A percentile compares a stretch with the other conserved stretches of the same genome.
These are phyloP conservation scores for Zymoseptoria crescenta DNA, from an alignment of 2,329 filamentous ascomycete species.

Conservation along the genomic window DNA sequence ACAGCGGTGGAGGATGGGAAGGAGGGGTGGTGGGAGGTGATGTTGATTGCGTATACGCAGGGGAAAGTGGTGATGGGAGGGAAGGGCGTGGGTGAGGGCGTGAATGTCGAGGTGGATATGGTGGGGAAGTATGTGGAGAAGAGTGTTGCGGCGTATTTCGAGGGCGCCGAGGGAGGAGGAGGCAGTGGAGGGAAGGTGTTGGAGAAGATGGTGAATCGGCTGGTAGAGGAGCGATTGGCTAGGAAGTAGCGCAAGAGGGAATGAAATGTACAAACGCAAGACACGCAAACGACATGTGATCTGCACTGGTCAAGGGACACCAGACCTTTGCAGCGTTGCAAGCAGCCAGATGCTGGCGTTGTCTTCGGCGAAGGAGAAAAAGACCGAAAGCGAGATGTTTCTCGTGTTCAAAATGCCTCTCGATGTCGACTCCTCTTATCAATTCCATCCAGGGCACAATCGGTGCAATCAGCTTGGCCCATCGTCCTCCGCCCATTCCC, in stretches of 20 bases:
- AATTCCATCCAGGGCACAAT: no score
- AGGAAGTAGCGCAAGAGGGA: constrained; percentile 49
- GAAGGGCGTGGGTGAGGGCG: constrained; percentile 71
- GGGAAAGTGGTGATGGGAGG: constrained; percentile 75
- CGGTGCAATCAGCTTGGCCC: no score
- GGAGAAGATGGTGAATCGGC: constrained; percentile 51
- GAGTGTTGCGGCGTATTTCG: constrained; percentile 74
- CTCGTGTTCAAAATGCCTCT: no score
- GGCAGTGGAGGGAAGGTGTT: constrained; percentile 44
- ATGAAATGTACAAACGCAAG: no score
- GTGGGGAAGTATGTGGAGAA: constrained; percentile 82
- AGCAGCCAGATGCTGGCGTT: no score
- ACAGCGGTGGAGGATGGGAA: constrained; percentile 71
- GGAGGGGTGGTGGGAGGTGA: constrained; percentile 86
- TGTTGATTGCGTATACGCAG: constrained; percentile 96
- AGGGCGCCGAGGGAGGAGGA: constrained; percentile 44
- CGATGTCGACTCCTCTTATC: no score
- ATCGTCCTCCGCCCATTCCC: no score
- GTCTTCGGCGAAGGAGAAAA: no score
- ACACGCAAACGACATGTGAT: no score
- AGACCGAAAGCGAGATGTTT: no score
- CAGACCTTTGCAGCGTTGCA: no score
- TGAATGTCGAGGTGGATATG: constrained; percentile 92
- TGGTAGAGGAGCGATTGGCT: constrained; percentile 66
- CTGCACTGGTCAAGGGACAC: no score